Conservation (phyloP, 495 filamentous ascomycete genomes). For the Pseudomonodictys pantanalensis region DNA sequence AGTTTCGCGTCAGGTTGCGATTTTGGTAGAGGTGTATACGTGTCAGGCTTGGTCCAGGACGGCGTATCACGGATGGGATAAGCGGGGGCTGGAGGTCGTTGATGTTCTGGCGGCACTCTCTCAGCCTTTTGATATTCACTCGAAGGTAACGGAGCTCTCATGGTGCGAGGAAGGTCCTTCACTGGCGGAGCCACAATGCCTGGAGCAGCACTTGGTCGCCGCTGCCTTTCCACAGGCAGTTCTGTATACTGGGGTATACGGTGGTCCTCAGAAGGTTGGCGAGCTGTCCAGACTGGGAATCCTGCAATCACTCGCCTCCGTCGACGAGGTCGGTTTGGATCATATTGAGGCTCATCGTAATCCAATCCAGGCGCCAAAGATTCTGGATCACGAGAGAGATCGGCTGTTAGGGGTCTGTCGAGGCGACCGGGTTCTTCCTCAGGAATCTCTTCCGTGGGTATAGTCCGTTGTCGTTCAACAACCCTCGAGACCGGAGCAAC, state of each 20-base stretch:
- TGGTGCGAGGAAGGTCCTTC: neutral
- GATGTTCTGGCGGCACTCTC: constrained; percentile 4
- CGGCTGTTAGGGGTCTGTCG: neutral
- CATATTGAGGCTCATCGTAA: neutral
- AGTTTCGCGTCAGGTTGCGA: neutral
- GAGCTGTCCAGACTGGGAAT: neutral
- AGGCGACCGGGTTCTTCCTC: constrained; percentile 8
- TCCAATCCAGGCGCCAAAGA: constrained; percentile 3
- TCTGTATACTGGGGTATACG: neutral
- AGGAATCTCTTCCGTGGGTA: constrained; percentile 5
- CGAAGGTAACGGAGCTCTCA: neutral
- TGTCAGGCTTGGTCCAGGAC: constrained; percentile 9
- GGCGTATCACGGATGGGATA: constrained; percentile 18
- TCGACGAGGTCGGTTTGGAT: neutral
- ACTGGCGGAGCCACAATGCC: constrained; percentile 7
- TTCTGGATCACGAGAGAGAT: constrained; percentile 7
- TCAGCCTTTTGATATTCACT: neutral
- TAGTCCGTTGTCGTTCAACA: neutral
- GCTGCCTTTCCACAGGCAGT: neutral
- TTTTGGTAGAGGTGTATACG: constrained; percentile 6
- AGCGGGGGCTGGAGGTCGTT: constrained; percentile 9
- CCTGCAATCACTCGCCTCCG: neutral
- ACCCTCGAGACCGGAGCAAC: neutral
- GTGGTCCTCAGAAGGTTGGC: neutral
- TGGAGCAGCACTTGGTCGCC: constrained; percentile 8